Evolutionary conservation across 2,329 filamentous ascomycete species (phyloP).

Genomic region (Apiospora aurea): DNA sequence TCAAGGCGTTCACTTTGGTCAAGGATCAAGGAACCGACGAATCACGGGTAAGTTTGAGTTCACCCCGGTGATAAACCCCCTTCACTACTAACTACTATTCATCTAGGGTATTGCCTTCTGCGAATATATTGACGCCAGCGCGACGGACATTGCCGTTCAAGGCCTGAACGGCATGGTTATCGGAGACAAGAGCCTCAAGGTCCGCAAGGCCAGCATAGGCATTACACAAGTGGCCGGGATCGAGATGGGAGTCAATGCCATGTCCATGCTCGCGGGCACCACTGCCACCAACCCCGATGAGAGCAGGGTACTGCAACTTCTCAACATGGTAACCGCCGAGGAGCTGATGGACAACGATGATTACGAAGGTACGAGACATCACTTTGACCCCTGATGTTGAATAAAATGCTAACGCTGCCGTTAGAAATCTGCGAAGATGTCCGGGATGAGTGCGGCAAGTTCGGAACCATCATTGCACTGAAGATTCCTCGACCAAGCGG

Average conservation of each 20-base stretch:
- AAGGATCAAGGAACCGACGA: slow-evolving; percentile 87
- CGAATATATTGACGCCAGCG: slow-evolving; percentile 82
- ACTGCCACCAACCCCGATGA: slow-evolving; percentile 80
- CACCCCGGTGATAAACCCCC: not conserved
- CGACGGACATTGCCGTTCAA: slow-evolving; percentile 86
- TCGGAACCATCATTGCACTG: slow-evolving; percentile 82
- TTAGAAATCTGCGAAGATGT: slow-evolving; percentile 97
- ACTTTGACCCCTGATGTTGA: not conserved
- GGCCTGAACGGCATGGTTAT: slow-evolving; percentile 93
- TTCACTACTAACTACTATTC: slow-evolving; percentile 31
- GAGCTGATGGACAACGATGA: slow-evolving; percentile 94
- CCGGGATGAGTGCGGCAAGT: slow-evolving; percentile 91
- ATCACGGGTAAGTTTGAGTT: slow-evolving; percentile 68
- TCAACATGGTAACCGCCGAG: slow-evolving; percentile 98
- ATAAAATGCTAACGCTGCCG: slow-evolving; percentile 9
- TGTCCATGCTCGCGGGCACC: slow-evolving; percentile 96
- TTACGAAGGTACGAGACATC: slow-evolving; percentile 76
- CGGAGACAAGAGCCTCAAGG: slow-evolving; percentile 84
- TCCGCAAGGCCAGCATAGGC: slow-evolving; percentile 88
- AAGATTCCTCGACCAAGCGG: slow-evolving; percentile 91
- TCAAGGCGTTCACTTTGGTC: slow-evolving; percentile 90
- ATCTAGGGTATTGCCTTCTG: slow-evolving; percentile 91
- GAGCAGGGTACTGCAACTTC: slow-evolving; percentile 84
- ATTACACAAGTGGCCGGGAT: slow-evolving; percentile 90
- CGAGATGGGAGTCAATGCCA: slow-evolving; percentile 96